Conservation (phyloP, 306 rosid species). For the Canavalia gladiata region DNA sequence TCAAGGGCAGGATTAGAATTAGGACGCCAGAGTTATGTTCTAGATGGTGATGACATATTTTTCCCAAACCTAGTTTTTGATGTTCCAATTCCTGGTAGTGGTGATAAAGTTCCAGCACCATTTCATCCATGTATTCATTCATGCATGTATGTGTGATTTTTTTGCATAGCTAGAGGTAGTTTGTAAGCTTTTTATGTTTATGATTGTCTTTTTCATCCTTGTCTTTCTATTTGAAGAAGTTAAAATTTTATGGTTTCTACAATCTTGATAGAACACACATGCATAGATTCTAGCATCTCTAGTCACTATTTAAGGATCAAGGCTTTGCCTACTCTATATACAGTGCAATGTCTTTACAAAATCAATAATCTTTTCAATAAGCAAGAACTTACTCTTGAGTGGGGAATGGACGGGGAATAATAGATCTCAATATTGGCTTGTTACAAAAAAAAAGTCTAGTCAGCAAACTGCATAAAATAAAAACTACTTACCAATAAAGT, state of each 20-base stretch:
- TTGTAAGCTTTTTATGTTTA: slow-evolving; percentile 13
- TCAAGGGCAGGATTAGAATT: neutral
- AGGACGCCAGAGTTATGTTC: slow-evolving; percentile 53
- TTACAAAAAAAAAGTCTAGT: slow-evolving; percentile 59
- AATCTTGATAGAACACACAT: too few relatives aligned
- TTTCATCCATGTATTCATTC: slow-evolving; percentile 54
- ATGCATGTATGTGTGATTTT: slow-evolving; percentile 12
- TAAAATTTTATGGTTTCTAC: too few relatives aligned
- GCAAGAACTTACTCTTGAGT: slow-evolving; percentile 46
- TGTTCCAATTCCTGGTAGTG: slow-evolving; percentile 68
- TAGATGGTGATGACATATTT: slow-evolving; percentile 79
- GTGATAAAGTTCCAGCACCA: slow-evolving; percentile 50
- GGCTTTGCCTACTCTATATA: slow-evolving; percentile 44
- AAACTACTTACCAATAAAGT: slow-evolving; percentile 43
- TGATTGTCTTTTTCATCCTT: neutral
- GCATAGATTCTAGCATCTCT: too few relatives aligned
- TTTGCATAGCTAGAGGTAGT: slow-evolving; percentile 36
- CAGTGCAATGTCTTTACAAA: slow-evolving; percentile 53
- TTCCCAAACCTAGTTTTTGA: slow-evolving; percentile 77
- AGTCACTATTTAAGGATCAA: too few relatives aligned
- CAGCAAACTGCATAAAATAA: slow-evolving; percentile 54
- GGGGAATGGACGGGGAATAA: slow-evolving; percentile 57
- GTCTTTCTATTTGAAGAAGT: too few relatives aligned
- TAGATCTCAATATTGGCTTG: slow-evolving; percentile 61
- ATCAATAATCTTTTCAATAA: slow-evolving; percentile 36